Percentiles rank a stretch among this genome's conserved stretches.
phyloP scores from a whole-genome alignment of 768 basidiomycete genomes.

The Pholiota microspora region DNA sequence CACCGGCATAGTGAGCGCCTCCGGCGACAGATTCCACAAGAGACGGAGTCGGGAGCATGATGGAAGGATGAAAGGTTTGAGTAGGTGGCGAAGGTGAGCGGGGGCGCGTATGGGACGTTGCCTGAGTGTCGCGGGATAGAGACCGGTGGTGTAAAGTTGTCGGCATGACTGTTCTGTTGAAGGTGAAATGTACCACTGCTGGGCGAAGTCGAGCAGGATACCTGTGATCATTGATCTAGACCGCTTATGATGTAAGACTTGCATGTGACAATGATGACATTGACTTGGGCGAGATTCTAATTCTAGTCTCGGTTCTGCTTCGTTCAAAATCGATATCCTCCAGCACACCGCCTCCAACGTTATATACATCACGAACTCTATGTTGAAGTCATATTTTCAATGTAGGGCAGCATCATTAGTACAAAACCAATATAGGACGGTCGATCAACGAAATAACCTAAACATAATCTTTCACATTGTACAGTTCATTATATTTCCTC shows the following conservation, averaged over 20 bases:
- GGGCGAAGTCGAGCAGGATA: too few relatives aligned
- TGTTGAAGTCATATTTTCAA: background rate
- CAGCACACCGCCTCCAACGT: too few relatives aligned
- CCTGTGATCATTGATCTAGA: background rate
- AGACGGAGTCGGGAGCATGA: constrained; percentile 48
- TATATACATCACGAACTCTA: too few relatives aligned
- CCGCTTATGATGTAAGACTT: constrained; percentile 12
- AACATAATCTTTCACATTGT: constrained; percentile 19
- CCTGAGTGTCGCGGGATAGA: constrained; percentile 3
- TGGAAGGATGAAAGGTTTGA: constrained; percentile 43
- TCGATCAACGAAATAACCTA: constrained; percentile 22
- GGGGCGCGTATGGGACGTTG: background rate
- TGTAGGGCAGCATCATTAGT: constrained; percentile 15
- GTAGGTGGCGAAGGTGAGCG: constrained; percentile 27
- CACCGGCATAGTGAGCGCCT: constrained; percentile 63
- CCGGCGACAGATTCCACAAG: constrained; percentile 58
- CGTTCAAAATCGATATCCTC: background rate
- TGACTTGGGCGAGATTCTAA: too few relatives aligned
- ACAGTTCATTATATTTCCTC: constrained; percentile 20
- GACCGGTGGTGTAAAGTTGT: constrained; percentile 6
- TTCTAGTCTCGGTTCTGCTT: too few relatives aligned
- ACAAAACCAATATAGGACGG: constrained; percentile 16
- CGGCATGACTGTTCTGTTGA: constrained; percentile 21
- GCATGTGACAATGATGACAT: constrained; percentile 9
- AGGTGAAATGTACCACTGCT: background rate